Percentiles rank a stretch among this genome's conserved stretches.
Conservation (phyloP, 371 early-diverging fungal species). For the Actinomucor elegans region DNA sequence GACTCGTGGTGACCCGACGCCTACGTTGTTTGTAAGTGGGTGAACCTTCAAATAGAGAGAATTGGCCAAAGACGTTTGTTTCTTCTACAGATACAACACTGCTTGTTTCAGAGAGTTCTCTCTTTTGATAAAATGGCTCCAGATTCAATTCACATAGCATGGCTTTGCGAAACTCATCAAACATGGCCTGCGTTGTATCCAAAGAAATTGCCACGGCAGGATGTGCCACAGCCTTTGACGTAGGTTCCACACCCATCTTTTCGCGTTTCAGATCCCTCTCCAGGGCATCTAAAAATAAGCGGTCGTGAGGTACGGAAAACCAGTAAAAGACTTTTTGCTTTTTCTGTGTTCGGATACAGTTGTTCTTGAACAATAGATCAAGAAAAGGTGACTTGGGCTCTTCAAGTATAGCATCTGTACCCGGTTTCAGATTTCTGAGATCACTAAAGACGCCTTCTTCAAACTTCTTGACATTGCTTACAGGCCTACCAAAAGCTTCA, state of each 20-base stretch:
- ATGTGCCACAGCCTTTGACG: conserved; percentile 48
- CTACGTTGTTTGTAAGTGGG: conserved; percentile 68
- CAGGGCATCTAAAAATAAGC: conserved; percentile 78
- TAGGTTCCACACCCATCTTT: conserved; percentile 64
- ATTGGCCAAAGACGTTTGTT: conserved; percentile 52
- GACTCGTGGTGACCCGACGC: conserved; percentile 53
- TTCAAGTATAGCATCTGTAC: conserved; percentile 80
- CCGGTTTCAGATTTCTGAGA: conserved; percentile 82
- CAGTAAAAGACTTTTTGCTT: conserved; percentile 90
- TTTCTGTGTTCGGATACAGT: conserved; percentile 88
- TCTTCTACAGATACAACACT: too few species aligned
- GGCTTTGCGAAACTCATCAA: conserved; percentile 40
- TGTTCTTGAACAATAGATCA: conserved; percentile 77
- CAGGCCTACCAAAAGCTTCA: conserved; percentile 62
- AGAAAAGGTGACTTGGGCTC: conserved; percentile 76
- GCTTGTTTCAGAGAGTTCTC: too few species aligned
- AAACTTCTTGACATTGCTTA: conserved; percentile 78
- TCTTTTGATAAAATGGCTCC: too few species aligned
- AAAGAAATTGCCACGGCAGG: conserved; percentile 38
- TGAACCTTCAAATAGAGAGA: conserved; percentile 64
- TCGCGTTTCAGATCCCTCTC: conserved; percentile 93
- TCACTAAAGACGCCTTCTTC: conserved; percentile 90
- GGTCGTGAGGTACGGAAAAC: conserved; percentile 84
- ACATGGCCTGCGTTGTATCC: conserved; percentile 44
- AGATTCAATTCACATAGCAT: conserved; percentile 32